Evolutionary conservation across 2,329 filamentous ascomycete species (phyloP), one percentile per base, ranked within the genome.

Genomic region (Talaromyces sp.): DNA sequence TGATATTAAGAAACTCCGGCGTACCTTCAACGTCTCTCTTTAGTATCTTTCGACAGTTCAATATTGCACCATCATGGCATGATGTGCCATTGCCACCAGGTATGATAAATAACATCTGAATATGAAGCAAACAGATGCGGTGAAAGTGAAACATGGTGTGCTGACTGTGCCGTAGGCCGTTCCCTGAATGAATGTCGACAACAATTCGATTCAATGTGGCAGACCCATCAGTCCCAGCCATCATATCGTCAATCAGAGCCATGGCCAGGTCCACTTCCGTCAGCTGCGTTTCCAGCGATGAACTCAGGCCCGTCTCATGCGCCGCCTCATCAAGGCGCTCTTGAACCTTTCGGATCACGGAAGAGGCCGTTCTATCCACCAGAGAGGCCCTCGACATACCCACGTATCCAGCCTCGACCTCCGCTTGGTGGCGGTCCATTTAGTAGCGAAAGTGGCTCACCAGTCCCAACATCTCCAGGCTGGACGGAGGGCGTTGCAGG

Each of bases 21-120:
- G 71, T 80, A 35, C 72, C 77, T 49, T 78, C 77, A 13, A 73
- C 65, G 37, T 72, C 72, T 70, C 71, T 80, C 50, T 71, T 78
- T 66, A 74, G 71, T 58, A 71, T 80, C 63, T 77, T 80, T 67
- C 73, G 72, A 67, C 76, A 79, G 11, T 72, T 74, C 63, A 70
- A 72, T 66, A 76, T 80, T 62, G 64, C 62, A 43, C 78, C 78
- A 57, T 73, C 67, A 63, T 80, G 77, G 77, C 69, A 70, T 58
- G 74, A 80, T 70, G 80, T 80, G 61, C 78, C 77, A 43, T 73
- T 80, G 62, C 78, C 78, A 67, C 71, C 74, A 77, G 78, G 78
- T 80, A 80, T 68, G 56, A 68, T 31, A 27, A 15, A 17, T 13
- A 50, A 2, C 47, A 17, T 50, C 17, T 31, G 22, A 22, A 13